Base-by-base conservation (phyloP, 2,329 filamentous ascomycete genomes). In the Keithomyces neogunnii region DNA sequence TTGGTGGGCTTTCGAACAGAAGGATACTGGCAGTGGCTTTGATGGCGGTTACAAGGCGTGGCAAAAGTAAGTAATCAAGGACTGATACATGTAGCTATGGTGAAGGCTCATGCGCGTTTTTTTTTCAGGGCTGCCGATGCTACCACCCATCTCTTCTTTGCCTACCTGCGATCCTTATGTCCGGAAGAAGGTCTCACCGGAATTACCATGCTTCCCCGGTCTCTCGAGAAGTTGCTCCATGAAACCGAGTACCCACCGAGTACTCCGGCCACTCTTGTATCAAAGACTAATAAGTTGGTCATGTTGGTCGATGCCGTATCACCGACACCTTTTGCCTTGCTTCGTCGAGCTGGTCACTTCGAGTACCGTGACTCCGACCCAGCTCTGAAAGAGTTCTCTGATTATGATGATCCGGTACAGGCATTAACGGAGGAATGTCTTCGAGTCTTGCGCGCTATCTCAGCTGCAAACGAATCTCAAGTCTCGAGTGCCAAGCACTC, bases 1-100 rank as follows among this genome's bases (percentile, higher is more conserved):
- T 45, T 99, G 93, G 93, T 99, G 93, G 93, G 90, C 92, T 1
- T 99, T 99, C 66, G 92, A 96, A 63, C 89, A 95, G 59, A 81
- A 77, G 45, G 91, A 97, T 65, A 84, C 84, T 5, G 88, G 87
- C 42, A 92, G 87, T 65, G 93, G 93, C 13, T 99, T 99, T 60
- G 93, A 97, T 59, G 89, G 89, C 40, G 91, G 92, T 50, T 99
- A 99, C 70, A 88, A 87, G 63, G 82, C 82, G 44, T 99, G 93
- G 91, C 75, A 85, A 59, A 84, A 74, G 86, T 91, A 73, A 69
- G 81, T 43, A 35, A 10, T 13, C 4, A 13, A 43, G 40, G 19
- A 9, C 26, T 19, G 33, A 26, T 2, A 30, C 7, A 30, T 10
- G 26, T 11, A 30, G 28, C 6, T 3, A 11, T 33, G 8, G 28